Conservation (phyloP, 768 basidiomycete species). For the Boletus rex-veris region DNA sequence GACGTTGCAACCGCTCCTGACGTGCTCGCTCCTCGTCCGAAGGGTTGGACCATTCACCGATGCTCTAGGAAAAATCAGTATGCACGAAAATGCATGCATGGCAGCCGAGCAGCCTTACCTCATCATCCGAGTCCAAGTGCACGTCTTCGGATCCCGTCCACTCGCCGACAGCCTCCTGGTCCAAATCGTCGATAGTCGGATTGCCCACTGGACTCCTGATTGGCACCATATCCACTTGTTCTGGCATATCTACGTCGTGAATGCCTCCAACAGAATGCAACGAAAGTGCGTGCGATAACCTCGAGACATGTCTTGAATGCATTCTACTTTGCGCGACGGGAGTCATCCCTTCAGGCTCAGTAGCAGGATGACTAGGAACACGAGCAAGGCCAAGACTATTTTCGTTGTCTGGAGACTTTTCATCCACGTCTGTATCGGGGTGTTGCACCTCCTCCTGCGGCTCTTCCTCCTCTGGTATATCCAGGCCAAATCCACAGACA, state of each 20-base stretch:
- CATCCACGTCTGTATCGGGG: slow-evolving; percentile 31
- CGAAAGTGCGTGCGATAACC: slow-evolving; percentile 64
- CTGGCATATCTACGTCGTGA: slow-evolving; percentile 31
- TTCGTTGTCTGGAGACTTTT: slow-evolving; percentile 38
- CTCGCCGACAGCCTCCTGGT: slow-evolving; percentile 50
- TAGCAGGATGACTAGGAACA: slow-evolving; percentile 24
- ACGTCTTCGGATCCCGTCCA: slow-evolving; percentile 85
- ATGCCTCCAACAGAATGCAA: slow-evolving; percentile 58
- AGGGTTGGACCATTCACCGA: slow-evolving; percentile 88
- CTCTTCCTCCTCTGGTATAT: slow-evolving; percentile 74
- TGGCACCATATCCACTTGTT: slow-evolving; percentile 29
- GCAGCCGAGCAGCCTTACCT: slow-evolving; percentile 43
- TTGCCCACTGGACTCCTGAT: slow-evolving; percentile 32
- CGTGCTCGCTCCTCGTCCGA: slow-evolving; percentile 86
- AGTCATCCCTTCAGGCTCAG: slow-evolving; percentile 40
- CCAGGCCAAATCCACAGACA: slow-evolving; percentile 73
- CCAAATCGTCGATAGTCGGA: slow-evolving; percentile 34
- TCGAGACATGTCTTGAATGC: slow-evolving; percentile 70
- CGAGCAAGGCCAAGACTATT: slow-evolving; percentile 23
- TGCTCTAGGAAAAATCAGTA: slow-evolving; percentile 40
- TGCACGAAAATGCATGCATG: not conserved
- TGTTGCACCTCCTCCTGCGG: slow-evolving; percentile 45
- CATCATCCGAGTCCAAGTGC: slow-evolving; percentile 58
- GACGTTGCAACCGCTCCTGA: slow-evolving; percentile 59
- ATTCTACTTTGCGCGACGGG: slow-evolving; percentile 48